Evolutionary conservation across 139 green algal species (phyloP).

Genomic region (Tetradesmus obliquus): DNA sequence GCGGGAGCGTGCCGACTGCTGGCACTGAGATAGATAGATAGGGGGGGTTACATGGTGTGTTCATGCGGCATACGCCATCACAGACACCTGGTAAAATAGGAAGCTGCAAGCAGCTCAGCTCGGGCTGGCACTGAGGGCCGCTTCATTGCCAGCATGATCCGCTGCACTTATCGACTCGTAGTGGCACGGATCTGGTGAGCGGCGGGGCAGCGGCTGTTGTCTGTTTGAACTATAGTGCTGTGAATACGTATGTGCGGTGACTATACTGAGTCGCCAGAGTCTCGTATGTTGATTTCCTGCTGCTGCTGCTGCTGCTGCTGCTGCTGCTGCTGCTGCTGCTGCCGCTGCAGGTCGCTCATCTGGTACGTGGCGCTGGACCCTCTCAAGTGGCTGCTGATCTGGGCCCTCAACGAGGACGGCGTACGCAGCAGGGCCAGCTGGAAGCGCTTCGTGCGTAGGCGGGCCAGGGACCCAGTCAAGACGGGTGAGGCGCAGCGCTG

Average conservation of each 20-base stretch:
- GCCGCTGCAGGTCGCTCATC: slow-evolving; percentile 50
- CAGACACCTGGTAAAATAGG: too few relatives aligned
- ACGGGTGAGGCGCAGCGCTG: slow-evolving; percentile 17
- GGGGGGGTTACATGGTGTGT: too few relatives aligned
- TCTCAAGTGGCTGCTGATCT: slow-evolving; percentile 83
- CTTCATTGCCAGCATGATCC: slow-evolving; percentile 75
- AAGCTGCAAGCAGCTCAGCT: too few relatives aligned
- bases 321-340: neutral
- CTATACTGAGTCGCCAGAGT: too few relatives aligned
- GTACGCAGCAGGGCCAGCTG: slow-evolving; percentile 60
- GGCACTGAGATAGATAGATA: too few relatives aligned
- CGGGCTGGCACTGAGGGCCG: slow-evolving; percentile 63
- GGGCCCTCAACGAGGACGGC: slow-evolving; percentile 81
- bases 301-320: neutral
- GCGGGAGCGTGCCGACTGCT: slow-evolving; percentile 57
- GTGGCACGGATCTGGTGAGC: slow-evolving; percentile 84
- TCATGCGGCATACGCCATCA: too few relatives aligned
- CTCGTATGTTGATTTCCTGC: too few relatives aligned
- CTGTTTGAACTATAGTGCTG: too few relatives aligned
- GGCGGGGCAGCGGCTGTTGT: too few relatives aligned
- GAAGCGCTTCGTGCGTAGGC: slow-evolving; percentile 34
- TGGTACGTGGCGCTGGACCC: slow-evolving; percentile 84
- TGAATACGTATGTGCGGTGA: too few relatives aligned
- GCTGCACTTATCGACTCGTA: slow-evolving; percentile 80
- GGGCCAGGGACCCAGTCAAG: slow-evolving; percentile 19